These are phyloP conservation scores for Chlorella sp. DNA, from an alignment of 139 green algal genomes.

Conservation along the genomic window DNA sequence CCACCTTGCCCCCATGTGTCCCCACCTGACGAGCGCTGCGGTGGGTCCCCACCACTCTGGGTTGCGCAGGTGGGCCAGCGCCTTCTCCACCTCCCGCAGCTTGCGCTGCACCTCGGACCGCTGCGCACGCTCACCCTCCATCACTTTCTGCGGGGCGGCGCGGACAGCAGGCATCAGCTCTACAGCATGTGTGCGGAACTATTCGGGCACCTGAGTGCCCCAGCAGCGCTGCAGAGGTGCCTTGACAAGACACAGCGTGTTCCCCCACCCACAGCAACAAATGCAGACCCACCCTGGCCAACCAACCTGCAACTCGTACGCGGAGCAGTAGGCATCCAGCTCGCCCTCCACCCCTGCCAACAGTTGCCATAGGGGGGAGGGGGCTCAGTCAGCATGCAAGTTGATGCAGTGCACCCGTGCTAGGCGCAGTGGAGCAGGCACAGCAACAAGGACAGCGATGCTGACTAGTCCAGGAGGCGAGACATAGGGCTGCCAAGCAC, in stretches of 20 bases:
- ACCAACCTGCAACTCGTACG: slow-evolving; percentile 50
- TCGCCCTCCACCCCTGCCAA: slow-evolving; percentile 70
- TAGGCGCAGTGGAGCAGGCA: no score
- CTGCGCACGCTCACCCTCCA: slow-evolving; percentile 84
- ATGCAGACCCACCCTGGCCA: neutral
- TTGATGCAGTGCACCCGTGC: no score
- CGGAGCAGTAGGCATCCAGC: slow-evolving; percentile 73
- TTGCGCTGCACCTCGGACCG: slow-evolving; percentile 51
- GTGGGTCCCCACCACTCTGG: slow-evolving; percentile 42
- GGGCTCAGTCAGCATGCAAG: no score
- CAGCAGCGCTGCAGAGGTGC: neutral
- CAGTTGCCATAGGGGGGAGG: no score
- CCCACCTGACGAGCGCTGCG: neutral
- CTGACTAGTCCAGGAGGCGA: no score
- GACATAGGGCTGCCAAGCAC: no score
- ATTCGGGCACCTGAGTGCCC: neutral
- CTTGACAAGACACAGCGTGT: neutral
- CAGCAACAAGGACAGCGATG: no score
- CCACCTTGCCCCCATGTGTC: neutral
- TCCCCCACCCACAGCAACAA: neutral
- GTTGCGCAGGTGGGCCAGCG: slow-evolving; percentile 50
- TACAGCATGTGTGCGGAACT: no score
- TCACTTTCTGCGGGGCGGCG: slow-evolving; percentile 52
- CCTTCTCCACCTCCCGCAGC: slow-evolving; percentile 71
- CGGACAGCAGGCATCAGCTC: neutral